Evolutionary conservation across 495 filamentous ascomycete species (phyloP).

Genomic region (Neurospora sp.): DNA sequence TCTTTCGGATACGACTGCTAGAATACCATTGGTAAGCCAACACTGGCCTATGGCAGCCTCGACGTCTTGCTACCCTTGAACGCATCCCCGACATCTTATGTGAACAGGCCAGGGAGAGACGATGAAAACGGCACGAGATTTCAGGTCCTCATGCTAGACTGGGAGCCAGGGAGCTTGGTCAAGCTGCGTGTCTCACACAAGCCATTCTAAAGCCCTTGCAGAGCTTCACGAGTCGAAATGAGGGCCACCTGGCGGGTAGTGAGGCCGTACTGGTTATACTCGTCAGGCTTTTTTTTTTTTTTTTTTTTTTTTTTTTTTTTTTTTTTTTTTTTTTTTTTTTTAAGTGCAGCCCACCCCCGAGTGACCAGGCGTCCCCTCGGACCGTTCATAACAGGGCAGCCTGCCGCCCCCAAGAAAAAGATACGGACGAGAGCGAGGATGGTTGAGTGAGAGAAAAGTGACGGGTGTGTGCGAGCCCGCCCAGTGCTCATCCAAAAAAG

Average conservation of each 20-base stretch:
- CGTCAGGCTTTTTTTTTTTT: not conserved
- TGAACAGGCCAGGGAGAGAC: not conserved
- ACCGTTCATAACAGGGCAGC: not conserved
- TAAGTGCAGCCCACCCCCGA: not conserved
- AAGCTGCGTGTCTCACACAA: not conserved
- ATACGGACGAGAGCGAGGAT: not conserved
- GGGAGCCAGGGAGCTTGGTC: not conserved
- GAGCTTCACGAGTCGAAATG: not conserved
- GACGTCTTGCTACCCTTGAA: not conserved
- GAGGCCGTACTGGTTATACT: not conserved
- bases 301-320: too few species aligned
- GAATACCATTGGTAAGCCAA: not conserved
- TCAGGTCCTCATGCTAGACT: not conserved
- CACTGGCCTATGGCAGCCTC: not conserved
- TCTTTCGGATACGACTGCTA: not conserved
- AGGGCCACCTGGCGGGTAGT: not conserved
- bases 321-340: too few species aligned
- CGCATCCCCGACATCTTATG: not conserved
- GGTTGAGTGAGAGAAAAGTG: not conserved
- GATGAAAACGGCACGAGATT: not conserved
- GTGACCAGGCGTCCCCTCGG: not conserved
- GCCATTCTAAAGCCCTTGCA: not conserved
- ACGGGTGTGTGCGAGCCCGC: not conserved
- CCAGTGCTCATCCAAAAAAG: not conserved
- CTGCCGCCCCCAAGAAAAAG: not conserved